phyloP scores from a whole-genome alignment of 2,329 filamentous ascomycete species.

The Spiromastix sp. region DNA sequence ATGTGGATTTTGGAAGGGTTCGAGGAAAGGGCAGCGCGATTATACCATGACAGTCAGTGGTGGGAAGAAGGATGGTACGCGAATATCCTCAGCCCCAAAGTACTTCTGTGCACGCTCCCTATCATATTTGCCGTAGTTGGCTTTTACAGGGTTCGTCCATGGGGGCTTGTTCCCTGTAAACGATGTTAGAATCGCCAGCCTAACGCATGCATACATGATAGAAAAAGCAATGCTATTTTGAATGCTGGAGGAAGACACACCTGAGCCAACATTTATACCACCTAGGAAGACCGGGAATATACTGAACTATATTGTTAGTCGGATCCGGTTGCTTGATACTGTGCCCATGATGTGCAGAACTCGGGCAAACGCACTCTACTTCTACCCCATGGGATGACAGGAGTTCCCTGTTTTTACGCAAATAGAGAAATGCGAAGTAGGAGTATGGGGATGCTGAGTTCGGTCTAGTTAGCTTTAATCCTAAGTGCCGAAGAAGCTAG shows the following conservation, averaged over 20 bases:
- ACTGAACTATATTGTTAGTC: too few relatives aligned
- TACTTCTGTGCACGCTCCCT: slow-evolving; percentile 39
- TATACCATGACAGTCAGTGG: slow-evolving; percentile 44
- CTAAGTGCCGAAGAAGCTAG: too few relatives aligned
- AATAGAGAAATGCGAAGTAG: slow-evolving; percentile 45
- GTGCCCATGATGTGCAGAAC: neutral
- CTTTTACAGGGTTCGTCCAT: slow-evolving; percentile 61
- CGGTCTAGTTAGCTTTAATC: neutral
- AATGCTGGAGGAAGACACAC: slow-evolving; percentile 27
- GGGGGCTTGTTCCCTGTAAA: slow-evolving; percentile 62
- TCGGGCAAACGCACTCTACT: slow-evolving; percentile 47
- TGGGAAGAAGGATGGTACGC: slow-evolving; percentile 42
- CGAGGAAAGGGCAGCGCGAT: slow-evolving; percentile 26
- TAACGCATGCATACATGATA: too few relatives aligned
- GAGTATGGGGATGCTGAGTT: slow-evolving; percentile 51
- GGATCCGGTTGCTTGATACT: too few relatives aligned
- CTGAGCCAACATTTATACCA: slow-evolving; percentile 51
- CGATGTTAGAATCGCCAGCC: too few relatives aligned
- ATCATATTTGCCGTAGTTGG: slow-evolving; percentile 45
- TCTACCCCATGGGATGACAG: slow-evolving; percentile 51
- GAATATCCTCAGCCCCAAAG: slow-evolving; percentile 36
- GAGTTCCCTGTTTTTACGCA: slow-evolving; percentile 44
- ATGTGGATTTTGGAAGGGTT: neutral
- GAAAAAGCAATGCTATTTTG: too few relatives aligned
- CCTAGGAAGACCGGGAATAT: slow-evolving; percentile 64